Evolutionary conservation across 108 stramenopile species (phyloP), one percentile per base, ranked within the genome.

Genomic region (Poteriospumella lacustris): DNA sequence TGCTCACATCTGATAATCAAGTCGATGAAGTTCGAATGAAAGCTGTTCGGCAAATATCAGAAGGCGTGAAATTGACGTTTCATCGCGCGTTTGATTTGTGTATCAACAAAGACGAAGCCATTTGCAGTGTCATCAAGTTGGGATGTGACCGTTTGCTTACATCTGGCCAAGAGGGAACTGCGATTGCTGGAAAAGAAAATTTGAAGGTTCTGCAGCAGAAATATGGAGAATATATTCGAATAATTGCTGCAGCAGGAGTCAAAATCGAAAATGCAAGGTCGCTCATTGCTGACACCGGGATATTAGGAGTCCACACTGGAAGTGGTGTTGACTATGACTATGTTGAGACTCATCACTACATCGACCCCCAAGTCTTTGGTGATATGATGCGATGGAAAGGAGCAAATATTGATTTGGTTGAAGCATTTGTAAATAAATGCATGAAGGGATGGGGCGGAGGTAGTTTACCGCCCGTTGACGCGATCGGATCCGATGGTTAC

Each of bases 81-180:
- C 60, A 64, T 64, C 60, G 60, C 36, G 60, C 60, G 24, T 64
- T 64, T 64, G 60, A 64, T 64, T 19, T 64, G 9, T 64, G 60
- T 64, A 34, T 24, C 28, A 34, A 64, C 36, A 9, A 9, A 5
- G 12, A 64, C 3, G 15, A 26, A 19, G 60, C 60, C 28, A 64
- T 64, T 31, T 26, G 36, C 36, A 34, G 36, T 31, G 36, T 64
- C 36, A 3, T 64, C 60, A 12, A 12, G 31, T 34, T 64, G 5
- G 24, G 24, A 12, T 64, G 60, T 33, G 60, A 64, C 24, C 15
- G 60, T 31, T 24, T 64, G 36, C 24, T 64, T 3, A 64, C 60
- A 12, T 64, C 60, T 64, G 60, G 60, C 28, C 15, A 33, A 64
- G 31, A 33, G 15, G 24, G 3, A 12, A 9, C 15, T 64, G 60